These are phyloP conservation scores for Podospora australis DNA, from an alignment of 495 filamentous ascomycete genomes.

Conservation along the genomic window DNA sequence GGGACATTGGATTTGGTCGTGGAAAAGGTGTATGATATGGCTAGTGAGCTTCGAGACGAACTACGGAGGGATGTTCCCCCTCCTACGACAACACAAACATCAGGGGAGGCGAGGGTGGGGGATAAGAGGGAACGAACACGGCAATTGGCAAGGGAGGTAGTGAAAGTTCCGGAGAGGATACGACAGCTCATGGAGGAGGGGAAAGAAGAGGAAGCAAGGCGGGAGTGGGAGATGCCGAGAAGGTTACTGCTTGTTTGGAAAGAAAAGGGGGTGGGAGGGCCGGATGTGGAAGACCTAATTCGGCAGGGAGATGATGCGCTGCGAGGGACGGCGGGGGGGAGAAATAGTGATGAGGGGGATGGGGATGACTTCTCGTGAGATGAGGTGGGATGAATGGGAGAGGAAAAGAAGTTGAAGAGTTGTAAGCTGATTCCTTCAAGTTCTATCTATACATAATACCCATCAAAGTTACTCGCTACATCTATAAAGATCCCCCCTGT, in stretches of 20 bases:
- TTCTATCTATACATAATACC: no score
- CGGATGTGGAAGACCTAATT: constrained; percentile 42
- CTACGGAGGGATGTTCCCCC: constrained; percentile 42
- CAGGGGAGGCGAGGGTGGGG: constrained; percentile 40
- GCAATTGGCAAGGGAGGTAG: constrained; percentile 65
- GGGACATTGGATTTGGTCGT: constrained; percentile 72
- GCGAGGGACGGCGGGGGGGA: constrained; percentile 19
- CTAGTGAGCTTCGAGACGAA: constrained; percentile 53
- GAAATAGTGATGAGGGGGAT: neutral
- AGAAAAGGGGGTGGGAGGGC: constrained; percentile 44
- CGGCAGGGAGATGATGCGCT: constrained; percentile 47
- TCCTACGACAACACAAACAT: neutral
- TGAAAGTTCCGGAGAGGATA: constrained; percentile 52
- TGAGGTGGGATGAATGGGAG: no score
- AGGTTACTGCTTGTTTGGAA: constrained; percentile 48
- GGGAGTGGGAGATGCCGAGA: constrained; percentile 50
- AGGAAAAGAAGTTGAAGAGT: neutral
- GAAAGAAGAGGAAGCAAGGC: constrained; percentile 52
- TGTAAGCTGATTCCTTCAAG: no score
- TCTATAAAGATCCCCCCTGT: no score
- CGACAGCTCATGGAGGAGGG: constrained; percentile 55
- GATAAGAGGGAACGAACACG: constrained; percentile 50
- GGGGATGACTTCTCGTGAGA: neutral
- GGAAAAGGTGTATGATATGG: constrained; percentile 72
- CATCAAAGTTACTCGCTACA: no score